Evolutionary conservation across 768 basidiomycete species (phyloP), one percentile per base, ranked within the genome.

Genomic region (Suillus lakei): DNA sequence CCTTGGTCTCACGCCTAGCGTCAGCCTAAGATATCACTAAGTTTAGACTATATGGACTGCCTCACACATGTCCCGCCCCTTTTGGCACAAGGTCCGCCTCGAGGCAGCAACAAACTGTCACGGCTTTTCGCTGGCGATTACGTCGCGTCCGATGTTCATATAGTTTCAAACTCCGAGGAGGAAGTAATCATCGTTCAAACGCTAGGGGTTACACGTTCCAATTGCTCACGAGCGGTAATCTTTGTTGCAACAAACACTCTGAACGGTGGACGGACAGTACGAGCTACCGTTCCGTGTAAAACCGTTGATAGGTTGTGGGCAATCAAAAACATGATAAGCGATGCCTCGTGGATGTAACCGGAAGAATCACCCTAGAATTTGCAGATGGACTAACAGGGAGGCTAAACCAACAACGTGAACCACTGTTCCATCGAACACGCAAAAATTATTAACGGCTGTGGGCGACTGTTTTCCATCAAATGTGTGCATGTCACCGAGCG

Each of bases 51-150:
- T 54, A 5, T 50, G n/a, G 51, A 56, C 63, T 41, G 43, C 38
- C 63, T 39, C 28, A 9, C 36, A 34, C 26, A 28, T 41, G 53
- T 43, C 1, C 53, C 56, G 46, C 43, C n/a, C 54, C 59, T 54
- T 54, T 26, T 58, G 18, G 50, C 21, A 67, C 23, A 62, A 64
- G 43, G 55, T 51, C 38, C 50, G 46, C 66, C 64, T 70, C 30
- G 60, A 66, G 66, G 72, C 66, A 51, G 63, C 50, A 30, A 60
- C 67, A 55, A 34, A 23, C n/a, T 50, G 48, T 50, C 23, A 50
- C 23, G 55, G 6, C 36, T 9, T 54, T 34, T 56, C 34, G 36
- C 55, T 56, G 55, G 36, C 36, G n/a, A 23, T 56, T 36, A 58
- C 26, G 51, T 53, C 21, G 51, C 30, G 2, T 28, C 30, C 50